Evolutionary conservation across 1,284 basidiomycete genomes (phyloP), one percentile per base, ranked within the genome.

Genomic region (Cerrena zonata): DNA sequence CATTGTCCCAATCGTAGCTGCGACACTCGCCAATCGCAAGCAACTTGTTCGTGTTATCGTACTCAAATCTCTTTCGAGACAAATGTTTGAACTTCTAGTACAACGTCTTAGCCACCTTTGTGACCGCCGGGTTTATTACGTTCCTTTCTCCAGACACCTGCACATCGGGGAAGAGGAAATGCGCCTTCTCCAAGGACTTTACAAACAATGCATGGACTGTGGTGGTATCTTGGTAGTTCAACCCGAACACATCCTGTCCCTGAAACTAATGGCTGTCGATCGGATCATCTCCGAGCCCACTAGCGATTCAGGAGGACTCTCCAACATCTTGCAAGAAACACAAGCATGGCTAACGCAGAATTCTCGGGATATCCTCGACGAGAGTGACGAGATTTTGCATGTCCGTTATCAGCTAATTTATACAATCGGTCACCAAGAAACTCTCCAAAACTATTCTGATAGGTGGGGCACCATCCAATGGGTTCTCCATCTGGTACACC

Each of bases 191-290:
- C 41, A 42, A 38, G 45, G 49, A 1, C 46, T 78, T 21, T 70
- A 71, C 52, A 53, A 65, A 27, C 60, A 67, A 39, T 80, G 78
- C 56, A 64, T 67, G 52, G 50, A 47, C 2, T 59, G 58, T 13
- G 62, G 68, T 2, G 78, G 79, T 0, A 58, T 80, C 22, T 58
- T 79, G 1, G 60, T 80, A 1, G 58, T 65, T 3, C 78, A 80
- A 41, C 78, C 78, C 0, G 79, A 80, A 44, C 78, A 81, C 38
- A 66, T 78, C 1, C 63, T 80, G 0, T 80, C 78, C 0, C 74
- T 77, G 46, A 68, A 70, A 49, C 64, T 80, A 5, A 70, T 74
- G 67, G 65, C 64, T 0, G 56, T 77, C 18, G 69, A 79, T 36
- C 55, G 54, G 41, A 23, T 68, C 7, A 13, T 15, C 4, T 18